Evolutionary conservation across 768 basidiomycete species (phyloP).

Genomic region (Mycena leptocephala): DNA sequence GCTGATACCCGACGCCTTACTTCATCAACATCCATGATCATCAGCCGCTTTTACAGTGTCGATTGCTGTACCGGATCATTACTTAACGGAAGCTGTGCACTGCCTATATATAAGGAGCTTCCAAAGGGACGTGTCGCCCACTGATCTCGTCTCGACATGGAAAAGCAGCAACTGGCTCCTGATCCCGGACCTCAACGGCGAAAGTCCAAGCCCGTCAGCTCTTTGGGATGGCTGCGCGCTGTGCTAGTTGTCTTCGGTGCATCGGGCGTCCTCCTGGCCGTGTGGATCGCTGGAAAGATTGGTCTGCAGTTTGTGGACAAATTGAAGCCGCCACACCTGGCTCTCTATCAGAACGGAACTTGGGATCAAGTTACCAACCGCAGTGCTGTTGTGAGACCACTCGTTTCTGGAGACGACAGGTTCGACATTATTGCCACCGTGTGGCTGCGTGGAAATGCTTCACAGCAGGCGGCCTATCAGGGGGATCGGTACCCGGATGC

Average conservation of each 20-base stretch:
- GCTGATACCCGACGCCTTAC: background rate
- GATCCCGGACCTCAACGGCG: slow-evolving; percentile 14
- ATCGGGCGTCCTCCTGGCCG: slow-evolving; percentile 2
- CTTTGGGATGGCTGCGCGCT: slow-evolving; percentile 6
- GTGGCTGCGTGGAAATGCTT: slow-evolving; percentile 16
- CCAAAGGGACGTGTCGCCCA: slow-evolving; percentile 14
- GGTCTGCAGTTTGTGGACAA: slow-evolving; percentile 19
- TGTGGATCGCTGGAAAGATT: slow-evolving; percentile 17
- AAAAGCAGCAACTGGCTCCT: slow-evolving; percentile 17
- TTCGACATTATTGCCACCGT: slow-evolving; percentile 18
- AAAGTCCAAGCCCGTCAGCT: slow-evolving; percentile 14
- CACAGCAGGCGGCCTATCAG: slow-evolving; percentile 14
- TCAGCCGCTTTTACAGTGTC: slow-evolving; percentile 6
- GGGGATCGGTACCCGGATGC: slow-evolving; percentile 13
- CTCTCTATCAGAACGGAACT: slow-evolving; percentile 17
- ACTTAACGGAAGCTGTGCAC: slow-evolving; percentile 3
- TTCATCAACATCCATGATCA: slow-evolving; percentile 5
- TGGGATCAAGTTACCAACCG: slow-evolving; percentile 20
- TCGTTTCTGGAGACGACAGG: slow-evolving; percentile 10
- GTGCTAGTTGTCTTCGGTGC: slow-evolving; percentile 11
- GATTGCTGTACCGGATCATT: slow-evolving; percentile 3
- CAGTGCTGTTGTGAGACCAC: slow-evolving; percentile 12
- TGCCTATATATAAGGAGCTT: slow-evolving; percentile 12
- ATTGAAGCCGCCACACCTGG: slow-evolving; percentile 16
- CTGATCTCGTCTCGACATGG: slow-evolving; percentile 16